Evolutionary conservation across 1,139 yeast genomes (phyloP).

Genomic region (Scheffersomyces cryptocercus): DNA sequence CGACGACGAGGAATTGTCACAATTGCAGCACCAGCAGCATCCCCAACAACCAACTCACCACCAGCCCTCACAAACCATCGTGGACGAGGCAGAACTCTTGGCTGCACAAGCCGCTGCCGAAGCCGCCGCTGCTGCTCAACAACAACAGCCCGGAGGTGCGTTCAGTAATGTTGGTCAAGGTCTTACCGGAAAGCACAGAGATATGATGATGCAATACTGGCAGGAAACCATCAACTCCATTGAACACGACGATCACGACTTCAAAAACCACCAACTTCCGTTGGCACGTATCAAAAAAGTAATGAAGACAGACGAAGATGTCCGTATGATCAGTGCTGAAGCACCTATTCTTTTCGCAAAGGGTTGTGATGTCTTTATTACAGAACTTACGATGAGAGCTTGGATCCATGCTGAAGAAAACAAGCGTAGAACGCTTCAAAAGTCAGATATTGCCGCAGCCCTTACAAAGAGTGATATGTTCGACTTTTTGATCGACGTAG

Average conservation of each 20-base stretch:
- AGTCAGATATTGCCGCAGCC: slow-evolving; percentile 94
- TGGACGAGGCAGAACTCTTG: slow-evolving; percentile 17
- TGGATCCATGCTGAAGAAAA: slow-evolving; percentile 98
- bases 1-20: slow-evolving; percentile 11
- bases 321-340: slow-evolving; percentile 95
- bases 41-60: slow-evolving; percentile 1
- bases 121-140: slow-evolving; percentile 50
- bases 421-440: slow-evolving; percentile 89
- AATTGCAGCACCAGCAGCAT: slow-evolving; percentile 9
- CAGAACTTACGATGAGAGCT: slow-evolving; percentile 96
- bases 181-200: slow-evolving; percentile 75
- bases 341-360: slow-evolving; percentile 97
- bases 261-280: slow-evolving; percentile 91
- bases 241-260: slow-evolving; percentile 88
- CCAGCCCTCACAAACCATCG: slow-evolving; percentile 13
- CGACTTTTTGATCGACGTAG: slow-evolving; percentile 93
- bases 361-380: slow-evolving; percentile 95
- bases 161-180: slow-evolving; percentile 96
- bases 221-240: slow-evolving; percentile 90
- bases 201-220: slow-evolving; percentile 95
- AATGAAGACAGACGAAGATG: slow-evolving; percentile 98
- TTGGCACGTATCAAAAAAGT: slow-evolving; percentile 92
- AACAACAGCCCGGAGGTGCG: slow-evolving; percentile 60
- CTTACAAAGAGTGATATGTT: slow-evolving; percentile 94
- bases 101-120: slow-evolving; percentile 53